These are phyloP conservation scores for Glarea lozoyensis DNA, from an alignment of 495 filamentous ascomycete species.

Conservation along the genomic window DNA sequence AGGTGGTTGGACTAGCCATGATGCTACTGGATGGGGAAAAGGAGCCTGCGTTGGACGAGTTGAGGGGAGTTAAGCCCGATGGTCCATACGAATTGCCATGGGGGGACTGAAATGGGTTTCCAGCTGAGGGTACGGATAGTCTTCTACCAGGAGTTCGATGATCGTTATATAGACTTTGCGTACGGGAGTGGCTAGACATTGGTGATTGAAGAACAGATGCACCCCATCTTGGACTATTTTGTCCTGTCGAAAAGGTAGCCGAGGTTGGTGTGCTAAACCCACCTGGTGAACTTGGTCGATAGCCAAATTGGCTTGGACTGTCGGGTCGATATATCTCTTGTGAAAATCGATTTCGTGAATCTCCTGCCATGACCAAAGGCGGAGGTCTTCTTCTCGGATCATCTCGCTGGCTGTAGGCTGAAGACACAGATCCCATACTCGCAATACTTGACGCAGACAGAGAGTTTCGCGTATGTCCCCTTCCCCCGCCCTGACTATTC, in stretches of 20 bases:
- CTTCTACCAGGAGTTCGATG: conserved; percentile 60
- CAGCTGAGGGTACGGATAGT: conserved; percentile 70
- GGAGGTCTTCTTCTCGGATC: conserved; percentile 67
- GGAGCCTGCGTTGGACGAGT: conserved; percentile 35
- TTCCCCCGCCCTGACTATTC: conserved; percentile 48
- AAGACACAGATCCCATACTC: conserved; percentile 69
- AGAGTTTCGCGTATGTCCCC: conserved; percentile 73
- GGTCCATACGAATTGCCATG: conserved; percentile 47
- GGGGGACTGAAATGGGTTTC: conserved; percentile 64
- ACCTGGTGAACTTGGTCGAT: conserved; percentile 49
- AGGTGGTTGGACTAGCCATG: conserved; percentile 63
- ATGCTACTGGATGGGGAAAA: conserved; percentile 48
- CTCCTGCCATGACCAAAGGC: conserved; percentile 75
- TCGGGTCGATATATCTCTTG: conserved; percentile 52
- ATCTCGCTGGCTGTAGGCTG: conserved; percentile 50
- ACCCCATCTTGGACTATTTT: conserved; percentile 65
- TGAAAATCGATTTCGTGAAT: conserved; percentile 43
- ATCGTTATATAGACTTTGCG: conserved; percentile 58
- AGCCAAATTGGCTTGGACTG: conserved; percentile 36
- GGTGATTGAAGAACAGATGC: conserved; percentile 54
- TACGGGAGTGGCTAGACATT: conserved; percentile 50
- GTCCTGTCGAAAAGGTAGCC: conserved; percentile 61
- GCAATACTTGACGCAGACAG: conserved; percentile 80
- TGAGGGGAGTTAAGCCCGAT: conserved; percentile 46
- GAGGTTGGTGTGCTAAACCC: conserved; percentile 73